Conservation (phyloP, 2,329 filamentous ascomycete genomes). For the Fusarium nodosum region DNA sequence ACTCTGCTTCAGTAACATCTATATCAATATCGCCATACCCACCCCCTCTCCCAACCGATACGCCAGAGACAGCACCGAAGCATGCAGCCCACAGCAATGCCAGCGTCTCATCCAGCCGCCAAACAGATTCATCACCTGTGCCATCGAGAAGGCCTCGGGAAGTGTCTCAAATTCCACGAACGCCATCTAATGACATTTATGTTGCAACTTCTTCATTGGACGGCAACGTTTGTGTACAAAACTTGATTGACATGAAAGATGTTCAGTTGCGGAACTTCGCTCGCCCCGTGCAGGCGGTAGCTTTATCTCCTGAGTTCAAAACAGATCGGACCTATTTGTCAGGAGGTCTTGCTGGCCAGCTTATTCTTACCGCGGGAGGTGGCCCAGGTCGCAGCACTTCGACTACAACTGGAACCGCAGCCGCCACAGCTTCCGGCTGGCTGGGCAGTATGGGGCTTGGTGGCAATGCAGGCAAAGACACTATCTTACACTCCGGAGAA, state of each 20-base stretch:
- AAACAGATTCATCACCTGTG: conserved; percentile 60
- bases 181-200: conserved; percentile 90
- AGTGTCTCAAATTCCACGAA: conserved; percentile 73
- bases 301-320: conserved; percentile 95
- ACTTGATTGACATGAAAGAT: conserved; percentile 87
- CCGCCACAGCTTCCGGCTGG: conserved; percentile 90
- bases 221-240: conserved; percentile 93
- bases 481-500: conserved; percentile 89
- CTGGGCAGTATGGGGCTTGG: conserved; percentile 88
- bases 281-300: conserved; percentile 90
- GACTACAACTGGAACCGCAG: conserved; percentile 85
- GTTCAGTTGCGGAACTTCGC: conserved; percentile 94
- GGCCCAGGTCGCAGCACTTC: conserved; percentile 86
- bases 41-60: conserved; percentile 63
- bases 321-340: conserved; percentile 90
- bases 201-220: conserved; percentile 95
- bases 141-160: conserved; percentile 67
- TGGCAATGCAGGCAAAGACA: conserved; percentile 83
- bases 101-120: conserved; percentile 51
- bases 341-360: conserved; percentile 86
- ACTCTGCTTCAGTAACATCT: conserved; percentile 89
- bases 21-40: conserved; percentile 92
- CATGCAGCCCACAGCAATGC: conserved; percentile 55
- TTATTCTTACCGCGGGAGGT: conserved; percentile 88
- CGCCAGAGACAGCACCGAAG: conserved; percentile 58